A percentile compares a stretch with the other conserved stretches of the same genome.
Evolutionary conservation across 2,329 filamentous ascomycete genomes (phyloP).

Genomic region (Didymella segeticola): DNA sequence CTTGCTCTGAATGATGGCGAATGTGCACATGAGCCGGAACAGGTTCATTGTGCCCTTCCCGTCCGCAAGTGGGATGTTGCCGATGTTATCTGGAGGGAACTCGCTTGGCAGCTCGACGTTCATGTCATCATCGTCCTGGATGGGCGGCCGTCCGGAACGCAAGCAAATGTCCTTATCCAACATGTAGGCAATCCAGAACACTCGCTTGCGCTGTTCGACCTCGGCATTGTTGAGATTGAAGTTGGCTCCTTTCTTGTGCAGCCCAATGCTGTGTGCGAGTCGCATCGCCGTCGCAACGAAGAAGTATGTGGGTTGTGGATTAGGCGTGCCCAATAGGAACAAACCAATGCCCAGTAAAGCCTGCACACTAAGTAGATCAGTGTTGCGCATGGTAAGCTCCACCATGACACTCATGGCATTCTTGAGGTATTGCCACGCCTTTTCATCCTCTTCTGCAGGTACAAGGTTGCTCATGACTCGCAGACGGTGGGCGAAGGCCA

Average conservation of each 20-base stretch:
- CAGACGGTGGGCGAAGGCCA: slow-evolving; percentile 91
- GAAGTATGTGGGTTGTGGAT: slow-evolving; percentile 92
- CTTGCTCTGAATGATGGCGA: slow-evolving; percentile 88
- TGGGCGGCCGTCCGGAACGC: slow-evolving; percentile 73
- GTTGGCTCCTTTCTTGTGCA: slow-evolving; percentile 90
- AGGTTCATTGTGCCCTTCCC: slow-evolving; percentile 93
- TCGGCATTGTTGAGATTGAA: slow-evolving; percentile 95
- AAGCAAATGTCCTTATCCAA: slow-evolving; percentile 77
- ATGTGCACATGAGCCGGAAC: slow-evolving; percentile 90
- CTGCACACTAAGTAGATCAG: slow-evolving; percentile 92
- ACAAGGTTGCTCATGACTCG: slow-evolving; percentile 96
- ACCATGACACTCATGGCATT: slow-evolving; percentile 94
- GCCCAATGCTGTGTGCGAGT: slow-evolving; percentile 88
- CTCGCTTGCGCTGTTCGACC: slow-evolving; percentile 84
- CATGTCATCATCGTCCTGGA: slow-evolving; percentile 83
- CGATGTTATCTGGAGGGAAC: slow-evolving; percentile 88
- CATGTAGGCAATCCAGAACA: slow-evolving; percentile 80
- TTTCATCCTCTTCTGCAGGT: slow-evolving; percentile 87
- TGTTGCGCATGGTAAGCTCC: slow-evolving; percentile 94
- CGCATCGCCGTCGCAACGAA: slow-evolving; percentile 90
- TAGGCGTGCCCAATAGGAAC: slow-evolving; percentile 95
- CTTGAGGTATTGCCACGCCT: slow-evolving; percentile 94
- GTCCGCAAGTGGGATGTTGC: slow-evolving; percentile 88
- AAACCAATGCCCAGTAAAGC: slow-evolving; percentile 90
- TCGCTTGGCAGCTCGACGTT: slow-evolving; percentile 94